Base-by-base conservation (phyloP, 306 rosid genomes). In the Carpinus viminea region DNA sequence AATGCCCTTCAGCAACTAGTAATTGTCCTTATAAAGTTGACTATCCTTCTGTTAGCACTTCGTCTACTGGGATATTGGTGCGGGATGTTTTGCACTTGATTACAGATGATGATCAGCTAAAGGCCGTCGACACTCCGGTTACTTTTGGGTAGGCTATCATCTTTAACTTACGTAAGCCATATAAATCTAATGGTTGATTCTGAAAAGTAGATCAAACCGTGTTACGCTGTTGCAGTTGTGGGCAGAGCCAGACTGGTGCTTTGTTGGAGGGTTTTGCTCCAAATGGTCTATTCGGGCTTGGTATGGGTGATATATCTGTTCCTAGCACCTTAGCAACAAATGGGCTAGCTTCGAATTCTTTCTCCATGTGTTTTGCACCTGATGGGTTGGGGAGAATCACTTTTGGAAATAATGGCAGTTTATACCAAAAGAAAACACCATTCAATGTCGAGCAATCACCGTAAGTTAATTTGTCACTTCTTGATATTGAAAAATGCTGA, bases 361-460 rank as follows among this genome's bases (percentile, higher is more conserved):
- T 96, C 80, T 96, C 99, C 73, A 91, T 95, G 98, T 92, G 98
- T 83, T 95, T 95, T 72, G 93, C 91, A 66, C 1, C 12, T 53
- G 86, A 91, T 73, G 90, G 89, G 45, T 0, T 21, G 60, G 98
- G 98, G 75, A 89, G 98, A 84, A 92, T 95, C 82, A 81, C 85
- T 8, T 95, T 92, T 81, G 98, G 98, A 56, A 93, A 92, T 76
- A 85, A 81, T 77, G 91, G 91, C 69, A 90, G 87, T 78, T 50
- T 74, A 20, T 80, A 47, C 83, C 96, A 91, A 82, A 79, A 83
- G 68, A 82, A 88, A 85, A 95, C 98, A n/a, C 96, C 96, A 76
- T 85, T 95, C 83, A 86, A 86, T 81, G 9, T 72, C 34, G 53
- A 71, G 60, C 52, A 74, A 64, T 59, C 12, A 13, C 74, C 70